These are phyloP conservation scores for Penicillium argentinense DNA, from an alignment of 495 filamentous ascomycete species.

Conservation along the genomic window DNA sequence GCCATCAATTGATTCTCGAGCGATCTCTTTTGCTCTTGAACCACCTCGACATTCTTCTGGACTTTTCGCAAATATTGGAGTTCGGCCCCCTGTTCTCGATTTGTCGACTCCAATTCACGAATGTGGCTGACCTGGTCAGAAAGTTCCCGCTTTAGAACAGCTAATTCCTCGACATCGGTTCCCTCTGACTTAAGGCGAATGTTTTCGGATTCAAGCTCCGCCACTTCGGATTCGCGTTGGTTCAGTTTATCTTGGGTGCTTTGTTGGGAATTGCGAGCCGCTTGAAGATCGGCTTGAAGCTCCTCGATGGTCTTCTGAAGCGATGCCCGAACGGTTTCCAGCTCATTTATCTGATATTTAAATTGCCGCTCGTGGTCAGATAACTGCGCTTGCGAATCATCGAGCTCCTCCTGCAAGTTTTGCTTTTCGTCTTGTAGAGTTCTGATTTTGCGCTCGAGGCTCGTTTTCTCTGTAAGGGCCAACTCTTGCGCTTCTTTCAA, in stretches of 20 bases:
- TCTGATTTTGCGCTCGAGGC: conserved; percentile 69
- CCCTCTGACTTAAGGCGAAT: conserved; percentile 78
- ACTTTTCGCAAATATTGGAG: conserved; percentile 74
- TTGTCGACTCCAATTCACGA: conserved; percentile 73
- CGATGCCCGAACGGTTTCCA: conserved; percentile 67
- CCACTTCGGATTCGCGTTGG: conserved; percentile 67
- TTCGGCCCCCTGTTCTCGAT: conserved; percentile 77
- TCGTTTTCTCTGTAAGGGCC: conserved; percentile 63
- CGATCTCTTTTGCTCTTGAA: conserved; percentile 90
- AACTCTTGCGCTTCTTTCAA: conserved; percentile 68
- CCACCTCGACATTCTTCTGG: conserved; percentile 84
- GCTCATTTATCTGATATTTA: conserved; percentile 67
- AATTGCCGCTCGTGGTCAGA: conserved; percentile 68
- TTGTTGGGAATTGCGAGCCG: conserved; percentile 61
- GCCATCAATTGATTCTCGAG: conserved; percentile 75
- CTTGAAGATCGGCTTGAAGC: conserved; percentile 66
- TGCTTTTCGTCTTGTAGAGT: conserved; percentile 71
- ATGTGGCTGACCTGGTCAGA: conserved; percentile 89
- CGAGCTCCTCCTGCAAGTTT: conserved; percentile 70
- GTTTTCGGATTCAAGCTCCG: conserved; percentile 76
- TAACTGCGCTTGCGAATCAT: conserved; percentile 70
- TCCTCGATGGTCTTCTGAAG: conserved; percentile 68
- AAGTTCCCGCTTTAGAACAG: conserved; percentile 80
- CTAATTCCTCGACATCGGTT: conserved; percentile 79
- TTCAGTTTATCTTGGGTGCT: conserved; percentile 64